Percentiles rank a stretch among this genome's conserved stretches.
These are phyloP conservation scores for Phascolomyces articulosus DNA, from an alignment of 371 early-diverging fungal genomes.

Conservation along the genomic window DNA sequence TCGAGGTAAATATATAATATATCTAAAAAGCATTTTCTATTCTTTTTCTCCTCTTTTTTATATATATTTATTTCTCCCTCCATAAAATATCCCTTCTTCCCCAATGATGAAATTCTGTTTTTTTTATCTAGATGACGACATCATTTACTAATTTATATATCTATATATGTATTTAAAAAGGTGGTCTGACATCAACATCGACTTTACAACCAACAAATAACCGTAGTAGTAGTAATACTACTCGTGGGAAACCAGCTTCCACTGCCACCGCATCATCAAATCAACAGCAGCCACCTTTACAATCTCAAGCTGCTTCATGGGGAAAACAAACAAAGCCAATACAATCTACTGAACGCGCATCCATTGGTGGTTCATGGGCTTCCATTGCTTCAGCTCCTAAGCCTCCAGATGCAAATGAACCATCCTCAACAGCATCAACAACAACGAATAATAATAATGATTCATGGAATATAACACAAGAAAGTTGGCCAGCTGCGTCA, in stretches of 20 bases:
- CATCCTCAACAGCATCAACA: background rate
- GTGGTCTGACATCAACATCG: constrained; percentile 37
- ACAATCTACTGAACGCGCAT: constrained; percentile 18
- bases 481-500: constrained; percentile 19
- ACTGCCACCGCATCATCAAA: background rate
- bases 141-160: no score
- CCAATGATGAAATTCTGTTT: background rate
- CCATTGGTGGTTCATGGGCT: constrained; percentile 39
- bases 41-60: no score
- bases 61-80: no score
- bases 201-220: no score
- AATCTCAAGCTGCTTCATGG: constrained; percentile 22
- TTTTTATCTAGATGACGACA: no score
- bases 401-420: constrained; percentile 3
- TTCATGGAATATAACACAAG: constrained; percentile 21
- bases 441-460: constrained; percentile 7
- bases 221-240: constrained; percentile 18
- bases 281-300: constrained; percentile 9
- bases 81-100: no score
- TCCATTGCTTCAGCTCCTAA: constrained; percentile 42
- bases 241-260: constrained; percentile 26
- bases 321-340: constrained; percentile 19
- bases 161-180: background rate
- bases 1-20: constrained; percentile 30
- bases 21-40: no score